These are phyloP conservation scores for Cylindrotheca closterium DNA, from an alignment of 108 stramenopile species.

Conservation along the genomic window DNA sequence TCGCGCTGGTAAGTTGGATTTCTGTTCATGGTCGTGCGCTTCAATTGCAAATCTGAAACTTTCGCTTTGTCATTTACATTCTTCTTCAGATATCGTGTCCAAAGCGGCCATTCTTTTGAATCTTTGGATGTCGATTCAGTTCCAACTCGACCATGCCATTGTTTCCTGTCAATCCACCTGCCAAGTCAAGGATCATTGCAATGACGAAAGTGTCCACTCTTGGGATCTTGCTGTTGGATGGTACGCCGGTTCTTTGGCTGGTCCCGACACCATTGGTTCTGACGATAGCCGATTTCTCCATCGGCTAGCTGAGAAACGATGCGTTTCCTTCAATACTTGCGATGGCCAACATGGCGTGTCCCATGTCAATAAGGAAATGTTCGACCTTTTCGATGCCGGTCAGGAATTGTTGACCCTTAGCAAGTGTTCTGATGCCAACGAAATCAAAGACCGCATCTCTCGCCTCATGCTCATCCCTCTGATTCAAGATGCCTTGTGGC, in stretches of 20 bases:
- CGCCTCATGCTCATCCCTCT: slow-evolving; percentile 67
- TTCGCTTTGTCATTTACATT: background rate
- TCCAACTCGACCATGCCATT: slow-evolving; percentile 62
- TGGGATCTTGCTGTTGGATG: slow-evolving; percentile 65
- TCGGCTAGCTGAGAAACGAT: slow-evolving; percentile 77
- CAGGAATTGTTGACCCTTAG: slow-evolving; percentile 41
- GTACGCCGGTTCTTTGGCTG: slow-evolving; percentile 61
- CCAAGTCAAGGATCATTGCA: slow-evolving; percentile 43
- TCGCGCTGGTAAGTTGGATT: slow-evolving; percentile 9
- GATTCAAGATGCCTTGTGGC: slow-evolving; percentile 58
- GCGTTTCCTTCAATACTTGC: slow-evolving; percentile 67
- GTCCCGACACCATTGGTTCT: slow-evolving; percentile 43
- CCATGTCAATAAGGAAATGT: slow-evolving; percentile 63
- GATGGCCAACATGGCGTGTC: slow-evolving; percentile 45
- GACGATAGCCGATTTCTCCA: slow-evolving; percentile 54
- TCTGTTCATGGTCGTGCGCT: background rate
- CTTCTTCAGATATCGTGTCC: slow-evolving; percentile 48
- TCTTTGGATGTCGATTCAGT: slow-evolving; percentile 67
- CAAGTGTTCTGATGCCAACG: slow-evolving; percentile 49
- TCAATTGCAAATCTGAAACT: background rate
- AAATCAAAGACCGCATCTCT: slow-evolving; percentile 43
- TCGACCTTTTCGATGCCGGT: slow-evolving; percentile 48
- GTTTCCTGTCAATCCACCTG: slow-evolving; percentile 62
- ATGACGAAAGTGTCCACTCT: slow-evolving; percentile 64
- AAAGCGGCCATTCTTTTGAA: slow-evolving; percentile 66